Evolutionary conservation across 2,329 filamentous ascomycete genomes (phyloP).

Genomic region (Colletotrichum melonis): DNA sequence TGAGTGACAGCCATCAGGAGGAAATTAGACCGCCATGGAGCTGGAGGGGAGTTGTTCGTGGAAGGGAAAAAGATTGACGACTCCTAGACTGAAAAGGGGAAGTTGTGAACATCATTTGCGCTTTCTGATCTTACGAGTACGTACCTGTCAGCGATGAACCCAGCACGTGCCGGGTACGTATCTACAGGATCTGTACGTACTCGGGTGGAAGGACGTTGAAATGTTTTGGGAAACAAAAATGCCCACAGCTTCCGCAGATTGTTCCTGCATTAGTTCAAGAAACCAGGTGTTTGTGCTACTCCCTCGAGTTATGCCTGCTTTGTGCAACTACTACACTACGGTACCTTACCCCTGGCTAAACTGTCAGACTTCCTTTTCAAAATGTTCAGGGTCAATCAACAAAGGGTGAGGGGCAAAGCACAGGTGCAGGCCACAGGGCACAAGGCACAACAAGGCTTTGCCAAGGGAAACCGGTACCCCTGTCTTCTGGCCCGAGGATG

Average conservation of each 20-base stretch:
- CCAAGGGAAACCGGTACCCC: conserved; percentile 15
- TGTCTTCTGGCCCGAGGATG: neutral
- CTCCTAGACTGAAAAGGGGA: conserved; percentile 22
- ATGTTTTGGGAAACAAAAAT: conserved; percentile 20
- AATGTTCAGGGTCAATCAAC: neutral
- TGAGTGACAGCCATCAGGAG: neutral
- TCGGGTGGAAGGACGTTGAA: neutral
- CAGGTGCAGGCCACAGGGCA: conserved; percentile 5
- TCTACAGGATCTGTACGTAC: too few relatives aligned
- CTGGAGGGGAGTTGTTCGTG: neutral
- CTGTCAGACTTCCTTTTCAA: neutral
- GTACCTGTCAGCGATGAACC: neutral
- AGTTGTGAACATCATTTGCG: conserved; percentile 20
- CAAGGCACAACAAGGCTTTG: conserved; percentile 9
- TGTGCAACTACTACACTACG: conserved; percentile 1
- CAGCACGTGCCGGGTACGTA: neutral
- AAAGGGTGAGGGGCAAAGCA: neutral
- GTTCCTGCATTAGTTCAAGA: conserved; percentile 33
- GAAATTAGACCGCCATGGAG: conserved; percentile 31
- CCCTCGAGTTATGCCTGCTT: neutral
- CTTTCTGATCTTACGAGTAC: neutral
- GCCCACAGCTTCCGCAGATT: conserved; percentile 6
- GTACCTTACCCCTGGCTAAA: neutral
- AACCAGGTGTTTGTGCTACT: neutral
- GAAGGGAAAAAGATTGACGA: conserved; percentile 25